Evolutionary conservation across 768 basidiomycete genomes (phyloP).

Genomic region (Lactarius vividus): DNA sequence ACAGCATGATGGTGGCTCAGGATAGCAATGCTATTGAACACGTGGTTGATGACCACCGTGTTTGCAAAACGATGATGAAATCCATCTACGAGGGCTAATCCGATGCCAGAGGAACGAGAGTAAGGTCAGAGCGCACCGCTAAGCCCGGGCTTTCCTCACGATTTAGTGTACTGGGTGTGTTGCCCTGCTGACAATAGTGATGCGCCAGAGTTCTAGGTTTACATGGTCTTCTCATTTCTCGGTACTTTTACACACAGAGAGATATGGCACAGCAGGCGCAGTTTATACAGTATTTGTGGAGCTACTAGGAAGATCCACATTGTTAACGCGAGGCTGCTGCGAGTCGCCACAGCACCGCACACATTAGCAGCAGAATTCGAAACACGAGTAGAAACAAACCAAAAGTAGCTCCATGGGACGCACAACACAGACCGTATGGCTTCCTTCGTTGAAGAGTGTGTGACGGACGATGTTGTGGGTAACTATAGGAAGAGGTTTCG

Average conservation of each 20-base stretch:
- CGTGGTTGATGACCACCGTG: not conserved
- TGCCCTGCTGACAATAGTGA: not conserved
- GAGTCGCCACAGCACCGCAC: not conserved
- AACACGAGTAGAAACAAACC: not conserved
- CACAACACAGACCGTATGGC: not conserved
- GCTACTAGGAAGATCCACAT: not conserved
- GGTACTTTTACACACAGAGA: not conserved
- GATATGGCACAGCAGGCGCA: not conserved
- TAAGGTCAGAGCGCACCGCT: not conserved
- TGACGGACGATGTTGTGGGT: not conserved
- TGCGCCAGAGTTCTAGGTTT: not conserved
- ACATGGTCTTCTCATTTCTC: not conserved
- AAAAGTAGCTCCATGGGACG: not conserved
- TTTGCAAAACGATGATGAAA: not conserved
- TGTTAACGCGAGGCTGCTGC: not conserved
- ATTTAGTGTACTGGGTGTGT: not conserved
- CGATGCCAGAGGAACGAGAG: not conserved
- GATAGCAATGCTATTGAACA: not conserved
- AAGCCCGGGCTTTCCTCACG: not conserved
- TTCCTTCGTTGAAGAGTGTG: not conserved
- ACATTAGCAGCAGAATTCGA: constrained; percentile 4
- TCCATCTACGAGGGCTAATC: not conserved
- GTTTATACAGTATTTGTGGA: constrained; percentile 1
- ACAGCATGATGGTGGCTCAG: not conserved
- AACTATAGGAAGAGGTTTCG: not conserved